Conservation (phyloP, 2,329 filamentous ascomycete genomes). For the Penicillium sp. region DNA sequence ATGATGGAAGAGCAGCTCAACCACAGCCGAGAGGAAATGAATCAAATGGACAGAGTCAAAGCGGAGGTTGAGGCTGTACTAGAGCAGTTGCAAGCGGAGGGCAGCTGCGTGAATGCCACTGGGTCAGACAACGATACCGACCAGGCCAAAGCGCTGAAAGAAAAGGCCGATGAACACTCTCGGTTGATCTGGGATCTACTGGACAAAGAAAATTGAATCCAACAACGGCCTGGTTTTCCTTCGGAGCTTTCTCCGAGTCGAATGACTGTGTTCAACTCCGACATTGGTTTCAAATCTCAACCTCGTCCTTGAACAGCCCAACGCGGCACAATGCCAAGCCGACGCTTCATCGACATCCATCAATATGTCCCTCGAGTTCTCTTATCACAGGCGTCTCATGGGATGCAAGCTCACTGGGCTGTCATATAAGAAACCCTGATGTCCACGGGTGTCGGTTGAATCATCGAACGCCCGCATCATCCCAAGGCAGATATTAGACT, state of each 20-base stretch:
- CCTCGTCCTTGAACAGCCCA: neutral
- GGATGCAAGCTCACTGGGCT: neutral
- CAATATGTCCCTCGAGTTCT: neutral
- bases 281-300: neutral
- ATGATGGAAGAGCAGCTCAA: conserved; percentile 85
- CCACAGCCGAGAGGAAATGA: conserved; percentile 69
- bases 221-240: neutral
- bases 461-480: neutral
- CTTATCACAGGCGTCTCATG: neutral
- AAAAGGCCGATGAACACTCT: conserved; percentile 28
- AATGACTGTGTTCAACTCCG: neutral
- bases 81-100: conserved; percentile 34
- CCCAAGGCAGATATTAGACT: neutral
- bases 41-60: conserved; percentile 71
- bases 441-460: neutral
- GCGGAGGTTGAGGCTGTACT: conserved; percentile 57
- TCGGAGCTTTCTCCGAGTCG: neutral
- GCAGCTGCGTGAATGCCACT: conserved; percentile 18
- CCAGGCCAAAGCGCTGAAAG: conserved; percentile 10
- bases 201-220: conserved; percentile 30
- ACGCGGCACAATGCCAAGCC: neutral
- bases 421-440: neutral
- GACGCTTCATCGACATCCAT: neutral
- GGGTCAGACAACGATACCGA: conserved; percentile 3
- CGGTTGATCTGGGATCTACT: conserved; percentile 41